Conservation (phyloP, 176 grass and related monocot species). For the Eragrostis nindensis region DNA sequence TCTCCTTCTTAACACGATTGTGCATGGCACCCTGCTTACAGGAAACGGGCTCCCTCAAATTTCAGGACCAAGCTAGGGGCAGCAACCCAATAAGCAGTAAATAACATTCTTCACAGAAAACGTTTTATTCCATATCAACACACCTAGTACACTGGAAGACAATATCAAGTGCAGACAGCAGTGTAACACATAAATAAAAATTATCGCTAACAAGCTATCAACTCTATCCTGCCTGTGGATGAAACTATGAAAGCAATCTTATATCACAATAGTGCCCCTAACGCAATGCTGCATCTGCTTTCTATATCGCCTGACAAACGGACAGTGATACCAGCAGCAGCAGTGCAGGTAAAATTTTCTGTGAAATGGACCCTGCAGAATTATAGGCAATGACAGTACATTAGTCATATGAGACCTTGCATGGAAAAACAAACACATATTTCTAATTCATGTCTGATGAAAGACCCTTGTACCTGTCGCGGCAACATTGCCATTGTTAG, state of each 20-base stretch:
- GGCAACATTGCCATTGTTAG: constrained; percentile 31
- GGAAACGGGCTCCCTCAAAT: not conserved
- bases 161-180: not conserved
- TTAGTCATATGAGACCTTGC: not conserved
- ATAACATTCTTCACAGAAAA: constrained; percentile 29
- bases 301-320: constrained; percentile 20
- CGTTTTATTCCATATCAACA: constrained; percentile 33
- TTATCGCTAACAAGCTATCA: constrained; percentile 31
- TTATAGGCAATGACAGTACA: not conserved
- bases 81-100: not conserved
- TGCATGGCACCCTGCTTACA: too few relatives aligned
- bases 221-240: constrained; percentile 37
- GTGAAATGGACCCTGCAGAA: constrained; percentile 26
- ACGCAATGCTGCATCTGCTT: not conserved
- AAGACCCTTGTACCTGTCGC: constrained; percentile 15
- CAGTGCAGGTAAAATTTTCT: constrained; percentile 22
- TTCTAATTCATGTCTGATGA: not conserved
- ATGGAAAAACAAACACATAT: not conserved
- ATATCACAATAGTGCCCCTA: not conserved
- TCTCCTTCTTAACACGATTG: too few relatives aligned
- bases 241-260: not conserved
- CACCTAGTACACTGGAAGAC: not conserved
- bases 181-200: constrained; percentile 13
- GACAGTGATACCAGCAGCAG: constrained; percentile 30
- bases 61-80: not conserved